Percentiles rank a stretch among this genome's conserved stretches.
Evolutionary conservation across 176 grass and related monocot species (phyloP).

Genomic region (Aegilops speltoides): DNA sequence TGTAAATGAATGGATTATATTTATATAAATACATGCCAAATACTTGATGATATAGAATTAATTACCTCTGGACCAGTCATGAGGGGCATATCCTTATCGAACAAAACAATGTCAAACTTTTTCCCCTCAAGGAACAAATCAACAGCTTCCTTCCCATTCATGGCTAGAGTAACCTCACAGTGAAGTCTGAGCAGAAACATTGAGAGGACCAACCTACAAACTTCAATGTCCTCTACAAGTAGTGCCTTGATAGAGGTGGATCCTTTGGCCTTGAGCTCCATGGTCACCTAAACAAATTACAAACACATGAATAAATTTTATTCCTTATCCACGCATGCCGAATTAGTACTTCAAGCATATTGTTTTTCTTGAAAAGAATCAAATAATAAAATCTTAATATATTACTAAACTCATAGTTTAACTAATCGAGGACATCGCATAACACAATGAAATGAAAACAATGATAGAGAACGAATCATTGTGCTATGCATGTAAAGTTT

Average conservation of each 20-base stretch:
- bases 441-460: background rate
- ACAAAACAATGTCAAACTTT: conserved; percentile 32
- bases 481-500: background rate
- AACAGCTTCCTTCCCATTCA: conserved; percentile 36
- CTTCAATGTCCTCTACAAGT: conserved; percentile 15
- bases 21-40: background rate
- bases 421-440: background rate
- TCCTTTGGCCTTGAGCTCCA: background rate
- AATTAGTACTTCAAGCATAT: background rate
- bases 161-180: background rate
- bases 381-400: background rate
- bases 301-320: background rate
- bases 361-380: background rate
- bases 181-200: background rate
- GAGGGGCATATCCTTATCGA: conserved; percentile 22
- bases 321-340: background rate
- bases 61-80: conserved; percentile 34
- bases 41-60: too few species aligned
- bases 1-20: background rate
- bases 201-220: background rate
- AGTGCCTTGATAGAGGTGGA: conserved; percentile 3
- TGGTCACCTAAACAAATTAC: background rate
- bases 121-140: conserved; percentile 23
- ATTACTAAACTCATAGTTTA: background rate
- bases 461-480: background rate